Evolutionary conservation across 208 protist species (phyloP).

Genomic region (Phytomonas francai): DNA sequence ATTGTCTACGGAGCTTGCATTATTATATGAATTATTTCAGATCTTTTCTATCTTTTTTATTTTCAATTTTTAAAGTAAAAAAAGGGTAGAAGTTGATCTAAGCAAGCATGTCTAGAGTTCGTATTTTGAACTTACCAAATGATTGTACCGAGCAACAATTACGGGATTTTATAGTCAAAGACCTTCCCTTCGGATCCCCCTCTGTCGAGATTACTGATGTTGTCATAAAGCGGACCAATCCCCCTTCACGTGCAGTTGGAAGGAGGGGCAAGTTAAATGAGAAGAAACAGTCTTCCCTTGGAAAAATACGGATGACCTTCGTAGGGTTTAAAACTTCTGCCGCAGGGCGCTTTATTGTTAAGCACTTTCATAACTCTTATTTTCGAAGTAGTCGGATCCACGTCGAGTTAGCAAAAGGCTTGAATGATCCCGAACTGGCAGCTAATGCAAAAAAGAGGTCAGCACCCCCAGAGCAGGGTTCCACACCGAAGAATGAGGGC

Average conservation of each 20-base stretch:
- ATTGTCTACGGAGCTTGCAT: neutral
- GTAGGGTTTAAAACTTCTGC: conserved; percentile 88
- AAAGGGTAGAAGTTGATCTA: neutral
- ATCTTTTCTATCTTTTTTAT: conserved; percentile 6
- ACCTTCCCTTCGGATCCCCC: conserved; percentile 64
- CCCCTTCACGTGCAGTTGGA: neutral
- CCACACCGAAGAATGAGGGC: too few species aligned
- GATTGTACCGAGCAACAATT: conserved; percentile 90
- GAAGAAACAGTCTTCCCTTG: neutral
- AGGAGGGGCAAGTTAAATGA: conserved; percentile 1
- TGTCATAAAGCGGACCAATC: conserved; percentile 30
- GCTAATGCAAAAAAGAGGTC: conserved; percentile 32
- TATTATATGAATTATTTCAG: conserved; percentile 3
- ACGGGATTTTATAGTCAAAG: conserved; percentile 75
- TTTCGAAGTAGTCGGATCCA: conserved; percentile 90
- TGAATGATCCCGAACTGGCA: conserved; percentile 56
- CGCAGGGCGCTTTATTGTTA: conserved; percentile 80
- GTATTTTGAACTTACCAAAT: conserved; percentile 93
- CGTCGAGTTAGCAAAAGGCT: conserved; percentile 74
- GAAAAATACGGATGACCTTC: conserved; percentile 92
- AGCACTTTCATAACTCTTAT: conserved; percentile 91
- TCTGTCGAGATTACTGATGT: conserved; percentile 85
- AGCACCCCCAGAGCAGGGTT: too few species aligned
- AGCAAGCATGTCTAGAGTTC: conserved; percentile 76
- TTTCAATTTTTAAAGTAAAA: conserved; percentile 9